Conservation (phyloP, 78 protist species). For the Cavenderia fasciculata region DNA sequence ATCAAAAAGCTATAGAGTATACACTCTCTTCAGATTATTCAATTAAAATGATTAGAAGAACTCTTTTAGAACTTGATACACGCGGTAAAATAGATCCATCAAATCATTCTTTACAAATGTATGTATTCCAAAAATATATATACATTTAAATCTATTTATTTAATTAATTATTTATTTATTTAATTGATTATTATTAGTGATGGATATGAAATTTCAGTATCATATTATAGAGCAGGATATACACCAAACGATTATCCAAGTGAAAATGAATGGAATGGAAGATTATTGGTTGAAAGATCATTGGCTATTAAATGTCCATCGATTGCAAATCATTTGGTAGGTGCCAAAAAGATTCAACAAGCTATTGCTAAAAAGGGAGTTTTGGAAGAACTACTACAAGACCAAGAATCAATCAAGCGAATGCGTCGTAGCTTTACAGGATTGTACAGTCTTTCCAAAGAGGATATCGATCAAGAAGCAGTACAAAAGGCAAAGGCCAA, state of each 20-base stretch:
- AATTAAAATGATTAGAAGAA: constrained; percentile 54
- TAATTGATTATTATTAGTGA: neutral
- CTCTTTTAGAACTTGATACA: constrained; percentile 54
- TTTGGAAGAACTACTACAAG: constrained; percentile 52
- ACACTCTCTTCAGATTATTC: constrained; percentile 54
- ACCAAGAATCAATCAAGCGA: constrained; percentile 38
- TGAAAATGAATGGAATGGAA: constrained; percentile 87
- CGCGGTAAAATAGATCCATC: constrained; percentile 1
- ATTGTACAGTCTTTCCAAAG: constrained; percentile 69
- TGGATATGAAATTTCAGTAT: constrained; percentile 76
- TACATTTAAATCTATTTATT: neutral
- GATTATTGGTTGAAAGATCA: constrained; percentile 85
- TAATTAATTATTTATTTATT: neutral
- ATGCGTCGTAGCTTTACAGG: constrained; percentile 79
- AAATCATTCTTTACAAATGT: neutral
- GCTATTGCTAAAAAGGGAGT: constrained; percentile 67
- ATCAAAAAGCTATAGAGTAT: constrained; percentile 84
- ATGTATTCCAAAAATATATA: neutral
- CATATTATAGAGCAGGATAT: constrained; percentile 95
- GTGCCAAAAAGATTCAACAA: constrained; percentile 95
- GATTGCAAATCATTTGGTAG: constrained; percentile 89
- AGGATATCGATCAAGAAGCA: constrained; percentile 9
- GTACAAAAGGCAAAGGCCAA: constrained; percentile 47
- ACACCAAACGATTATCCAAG: constrained; percentile 91
- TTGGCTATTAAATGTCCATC: constrained; percentile 92